phyloP scores from a whole-genome alignment of 2,329 filamentous ascomycete genomes.

The Arthrinium phaeospermum region DNA sequence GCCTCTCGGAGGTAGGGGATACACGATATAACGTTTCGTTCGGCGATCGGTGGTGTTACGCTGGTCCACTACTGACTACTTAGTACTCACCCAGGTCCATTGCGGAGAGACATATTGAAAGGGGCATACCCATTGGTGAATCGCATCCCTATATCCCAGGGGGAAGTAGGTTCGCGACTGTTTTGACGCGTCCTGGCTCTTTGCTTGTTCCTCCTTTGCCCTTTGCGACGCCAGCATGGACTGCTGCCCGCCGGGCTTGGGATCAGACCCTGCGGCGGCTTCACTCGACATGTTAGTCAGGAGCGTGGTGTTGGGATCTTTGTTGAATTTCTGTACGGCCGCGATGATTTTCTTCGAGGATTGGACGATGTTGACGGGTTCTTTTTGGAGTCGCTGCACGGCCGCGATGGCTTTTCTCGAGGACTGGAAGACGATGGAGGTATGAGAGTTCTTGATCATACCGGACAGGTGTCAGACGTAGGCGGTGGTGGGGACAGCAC shows the following conservation, averaged over 20 bases:
- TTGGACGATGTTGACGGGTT: conserved; percentile 39
- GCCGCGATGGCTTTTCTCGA: conserved; percentile 39
- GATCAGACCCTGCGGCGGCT: conserved; percentile 32
- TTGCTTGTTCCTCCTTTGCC: conserved; percentile 41
- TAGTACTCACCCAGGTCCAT: background rate
- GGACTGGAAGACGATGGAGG: conserved; percentile 45
- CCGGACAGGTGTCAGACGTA: conserved; percentile 38
- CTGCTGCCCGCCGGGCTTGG: conserved; percentile 47
- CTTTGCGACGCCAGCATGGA: conserved; percentile 54
- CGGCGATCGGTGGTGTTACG: conserved; percentile 80
- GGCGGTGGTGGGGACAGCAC: conserved; percentile 30
- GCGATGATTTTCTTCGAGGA: conserved; percentile 41
- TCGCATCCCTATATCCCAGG: conserved; percentile 88
- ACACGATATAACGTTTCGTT: conserved; percentile 85
- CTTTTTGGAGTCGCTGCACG: background rate
- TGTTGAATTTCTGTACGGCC: background rate
- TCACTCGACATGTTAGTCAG: conserved; percentile 34
- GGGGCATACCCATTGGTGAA: conserved; percentile 81
- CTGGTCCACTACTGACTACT: conserved; percentile 72
- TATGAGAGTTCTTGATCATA: conserved; percentile 53
- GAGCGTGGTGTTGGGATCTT: conserved; percentile 7
- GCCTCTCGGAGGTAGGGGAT: conserved; percentile 83
- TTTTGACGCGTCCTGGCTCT: conserved; percentile 32
- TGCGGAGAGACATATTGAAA: background rate
- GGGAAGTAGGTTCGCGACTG: conserved; percentile 70